Conservation (phyloP, 148 eudicot genomes). For the Rhododendron simsii region DNA sequence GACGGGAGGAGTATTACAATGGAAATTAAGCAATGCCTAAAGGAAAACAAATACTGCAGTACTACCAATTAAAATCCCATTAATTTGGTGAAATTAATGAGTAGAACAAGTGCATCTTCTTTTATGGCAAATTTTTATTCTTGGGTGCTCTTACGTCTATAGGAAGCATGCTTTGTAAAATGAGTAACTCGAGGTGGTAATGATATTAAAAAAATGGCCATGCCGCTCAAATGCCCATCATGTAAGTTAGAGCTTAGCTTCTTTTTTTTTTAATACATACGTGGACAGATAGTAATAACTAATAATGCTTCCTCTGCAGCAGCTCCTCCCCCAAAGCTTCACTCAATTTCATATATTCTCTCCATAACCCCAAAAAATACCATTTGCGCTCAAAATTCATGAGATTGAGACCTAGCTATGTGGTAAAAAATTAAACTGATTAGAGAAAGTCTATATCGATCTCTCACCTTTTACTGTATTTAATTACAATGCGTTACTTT, state of each 20-base stretch:
- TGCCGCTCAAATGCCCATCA: constrained; percentile 3
- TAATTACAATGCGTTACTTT: no score
- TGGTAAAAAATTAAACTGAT: background rate
- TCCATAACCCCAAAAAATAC: background rate
- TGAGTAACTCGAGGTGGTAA: constrained; percentile 5
- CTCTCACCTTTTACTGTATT: no score
- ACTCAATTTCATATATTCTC: background rate
- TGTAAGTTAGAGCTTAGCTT: background rate
- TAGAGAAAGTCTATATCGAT: background rate
- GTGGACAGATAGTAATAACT: background rate
- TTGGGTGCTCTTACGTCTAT: background rate
- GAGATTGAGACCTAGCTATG: background rate
- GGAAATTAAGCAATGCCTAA: background rate
- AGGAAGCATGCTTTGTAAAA: constrained; percentile 10
- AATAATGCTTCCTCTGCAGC: background rate
- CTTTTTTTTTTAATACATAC: background rate
- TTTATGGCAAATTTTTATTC: background rate
- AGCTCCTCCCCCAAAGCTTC: background rate
- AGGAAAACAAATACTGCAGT: background rate
- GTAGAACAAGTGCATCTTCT: background rate
- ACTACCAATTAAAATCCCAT: background rate
- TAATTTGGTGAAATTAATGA: background rate
- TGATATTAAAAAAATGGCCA: background rate
- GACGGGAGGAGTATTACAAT: no score
- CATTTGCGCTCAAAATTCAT: background rate